A percentile compares a stretch with the other conserved stretches of the same genome.
Conservation (phyloP, 495 filamentous ascomycete species). For the Thozetella sp. region DNA sequence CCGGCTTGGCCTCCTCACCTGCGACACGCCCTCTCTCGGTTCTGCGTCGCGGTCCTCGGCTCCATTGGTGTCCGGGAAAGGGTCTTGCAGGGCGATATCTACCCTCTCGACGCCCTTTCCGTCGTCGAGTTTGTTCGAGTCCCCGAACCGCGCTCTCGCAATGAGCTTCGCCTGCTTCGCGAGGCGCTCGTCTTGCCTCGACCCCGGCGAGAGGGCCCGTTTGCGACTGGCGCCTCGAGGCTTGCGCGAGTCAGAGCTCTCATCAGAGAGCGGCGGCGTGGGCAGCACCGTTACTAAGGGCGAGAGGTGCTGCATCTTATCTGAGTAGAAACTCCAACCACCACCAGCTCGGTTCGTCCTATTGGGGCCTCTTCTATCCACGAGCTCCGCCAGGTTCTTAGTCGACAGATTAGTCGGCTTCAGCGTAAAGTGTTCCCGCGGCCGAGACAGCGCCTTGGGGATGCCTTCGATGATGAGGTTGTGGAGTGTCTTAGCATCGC, state of each 20-base stretch:
- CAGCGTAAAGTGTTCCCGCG: conserved; percentile 67
- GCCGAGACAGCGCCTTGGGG: conserved; percentile 74
- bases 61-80: conserved; percentile 45
- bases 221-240: conserved; percentile 9
- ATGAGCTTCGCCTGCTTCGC: conserved; percentile 44
- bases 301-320: conserved; percentile 57
- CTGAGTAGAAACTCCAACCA: conserved; percentile 78
- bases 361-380: conserved; percentile 65
- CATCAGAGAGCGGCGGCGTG: conserved; percentile 32
- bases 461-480: conserved; percentile 73
- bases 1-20: not conserved
- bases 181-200: conserved; percentile 30
- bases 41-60: conserved; percentile 16
- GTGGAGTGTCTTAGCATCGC: conserved; percentile 64
- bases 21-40: conserved; percentile 5
- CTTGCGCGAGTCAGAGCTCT: conserved; percentile 5
- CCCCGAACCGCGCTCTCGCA: conserved; percentile 59
- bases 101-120: conserved; percentile 60
- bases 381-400: conserved; percentile 65
- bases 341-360: conserved; percentile 69
- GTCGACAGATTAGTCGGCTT: conserved; percentile 66
- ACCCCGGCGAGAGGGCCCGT: conserved; percentile 20
- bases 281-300: conserved; percentile 55
- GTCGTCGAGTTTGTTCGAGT: conserved; percentile 47
- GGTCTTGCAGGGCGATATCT: conserved; percentile 60